Percentiles rank a stretch among this genome's conserved stretches.
phyloP scores from a whole-genome alignment of 805 yeast species.

The Candida boleticola region DNA sequence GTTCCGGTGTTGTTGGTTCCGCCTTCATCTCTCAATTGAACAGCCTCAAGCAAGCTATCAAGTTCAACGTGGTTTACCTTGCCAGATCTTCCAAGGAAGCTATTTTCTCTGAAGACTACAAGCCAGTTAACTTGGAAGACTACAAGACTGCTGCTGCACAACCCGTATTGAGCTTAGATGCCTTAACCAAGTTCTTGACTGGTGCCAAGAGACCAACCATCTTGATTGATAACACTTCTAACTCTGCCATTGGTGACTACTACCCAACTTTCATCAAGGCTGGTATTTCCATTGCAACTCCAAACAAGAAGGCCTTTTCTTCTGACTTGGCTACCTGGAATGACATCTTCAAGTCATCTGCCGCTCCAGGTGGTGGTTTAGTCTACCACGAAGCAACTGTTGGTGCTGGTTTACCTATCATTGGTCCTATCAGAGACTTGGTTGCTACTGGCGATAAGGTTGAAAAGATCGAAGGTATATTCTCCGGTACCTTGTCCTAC shows the following conservation, averaged over 20 bases:
- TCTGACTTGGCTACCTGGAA: conserved; percentile 75
- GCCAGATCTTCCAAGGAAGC: conserved; percentile 72
- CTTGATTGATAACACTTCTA: conserved; percentile 92
- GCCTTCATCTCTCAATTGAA: conserved; percentile 83
- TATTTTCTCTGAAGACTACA: conserved; percentile 63
- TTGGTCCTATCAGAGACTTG: conserved; percentile 84
- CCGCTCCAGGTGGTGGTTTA: conserved; percentile 56
- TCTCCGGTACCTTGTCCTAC: conserved; percentile 93
- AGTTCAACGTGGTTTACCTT: conserved; percentile 75
- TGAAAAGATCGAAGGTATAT: conserved; percentile 89
- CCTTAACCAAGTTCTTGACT: conserved; percentile 60
- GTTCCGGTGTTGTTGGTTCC: conserved; percentile 94
- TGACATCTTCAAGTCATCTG: conserved; percentile 57
- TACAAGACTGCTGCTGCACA: conserved; percentile 55
- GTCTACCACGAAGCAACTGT: conserved; percentile 98
- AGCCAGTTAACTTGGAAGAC: conserved; percentile 61
- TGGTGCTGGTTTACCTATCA: conserved; percentile 96
- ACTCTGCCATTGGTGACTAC: conserved; percentile 67
- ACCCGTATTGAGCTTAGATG: conserved; percentile 53
- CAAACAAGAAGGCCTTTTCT: conserved; percentile 97
- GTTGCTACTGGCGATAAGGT: conserved; percentile 91
- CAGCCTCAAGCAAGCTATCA: conserved; percentile 55
- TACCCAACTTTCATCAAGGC: conserved; percentile 72
- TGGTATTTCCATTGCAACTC: conserved; percentile 94
- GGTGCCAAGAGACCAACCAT: conserved; percentile 74